Evolutionary conservation across 805 yeast species (phyloP).

Genomic region (Sporopachydermia quercuum): DNA sequence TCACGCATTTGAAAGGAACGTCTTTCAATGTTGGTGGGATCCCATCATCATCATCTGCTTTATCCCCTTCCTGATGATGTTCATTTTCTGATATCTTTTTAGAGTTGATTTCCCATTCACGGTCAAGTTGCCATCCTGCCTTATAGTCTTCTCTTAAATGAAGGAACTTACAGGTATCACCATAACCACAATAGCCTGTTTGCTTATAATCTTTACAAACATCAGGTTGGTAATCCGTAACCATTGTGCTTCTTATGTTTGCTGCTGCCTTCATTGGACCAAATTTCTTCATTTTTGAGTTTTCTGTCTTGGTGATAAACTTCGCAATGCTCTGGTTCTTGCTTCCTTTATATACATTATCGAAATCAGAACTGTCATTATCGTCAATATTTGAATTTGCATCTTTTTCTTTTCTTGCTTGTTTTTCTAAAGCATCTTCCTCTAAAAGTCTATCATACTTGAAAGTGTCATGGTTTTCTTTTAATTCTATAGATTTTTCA

Average conservation of each 20-base stretch:
- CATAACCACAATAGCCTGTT: constrained; percentile 94
- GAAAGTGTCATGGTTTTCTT: constrained; percentile 13
- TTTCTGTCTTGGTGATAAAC: constrained; percentile 12
- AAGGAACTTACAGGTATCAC: constrained; percentile 89
- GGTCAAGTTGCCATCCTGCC: constrained; percentile 48
- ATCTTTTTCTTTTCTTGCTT: constrained; percentile 6
- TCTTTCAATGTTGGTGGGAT: constrained; percentile 11
- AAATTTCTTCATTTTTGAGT: constrained; percentile 12
- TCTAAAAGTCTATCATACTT: constrained; percentile 3
- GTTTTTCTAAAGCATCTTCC: not conserved
- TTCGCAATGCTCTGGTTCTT: constrained; percentile 11
- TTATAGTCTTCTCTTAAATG: constrained; percentile 81
- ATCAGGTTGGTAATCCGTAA: constrained; percentile 82
- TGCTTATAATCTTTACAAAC: constrained; percentile 83
- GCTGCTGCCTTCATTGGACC: constrained; percentile 28
- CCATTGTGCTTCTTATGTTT: constrained; percentile 47
- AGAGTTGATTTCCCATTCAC: constrained; percentile 48
- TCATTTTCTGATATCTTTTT: constrained; percentile 14
- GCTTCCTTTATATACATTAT: constrained; percentile 17
- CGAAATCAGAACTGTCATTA: constrained; percentile 8
- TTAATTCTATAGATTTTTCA: too few species aligned
- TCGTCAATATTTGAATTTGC: not conserved
- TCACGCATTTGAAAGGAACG: constrained; percentile 45
- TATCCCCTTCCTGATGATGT: constrained; percentile 4
- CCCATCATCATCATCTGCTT: constrained; percentile 7